These are phyloP conservation scores for Trichaptum fuscoviolaceum DNA, from an alignment of 768 basidiomycete genomes.

Conservation along the genomic window DNA sequence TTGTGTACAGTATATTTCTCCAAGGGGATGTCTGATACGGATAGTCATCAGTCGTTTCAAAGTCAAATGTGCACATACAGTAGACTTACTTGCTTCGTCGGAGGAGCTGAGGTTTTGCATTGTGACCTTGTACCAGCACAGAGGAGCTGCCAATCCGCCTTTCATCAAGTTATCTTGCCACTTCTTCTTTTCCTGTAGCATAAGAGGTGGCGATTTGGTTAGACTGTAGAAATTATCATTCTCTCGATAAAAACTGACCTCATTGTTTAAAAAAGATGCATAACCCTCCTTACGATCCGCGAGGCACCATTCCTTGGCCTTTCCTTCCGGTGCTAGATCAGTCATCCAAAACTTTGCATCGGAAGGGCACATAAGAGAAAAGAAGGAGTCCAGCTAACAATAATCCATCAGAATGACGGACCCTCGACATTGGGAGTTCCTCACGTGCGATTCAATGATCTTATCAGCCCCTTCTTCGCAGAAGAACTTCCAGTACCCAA, in stretches of 20 bases:
- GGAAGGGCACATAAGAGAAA: conserved; percentile 28
- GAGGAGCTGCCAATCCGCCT: conserved; percentile 28
- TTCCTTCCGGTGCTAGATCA: conserved; percentile 29
- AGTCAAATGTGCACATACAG: background rate
- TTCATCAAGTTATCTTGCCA: conserved; percentile 23
- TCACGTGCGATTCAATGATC: conserved; percentile 25
- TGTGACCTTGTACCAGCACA: conserved; percentile 34
- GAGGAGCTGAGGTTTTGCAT: conserved; percentile 23
- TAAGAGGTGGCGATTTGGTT: background rate
- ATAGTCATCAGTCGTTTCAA: background rate
- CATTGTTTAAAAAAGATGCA: conserved; percentile 26
- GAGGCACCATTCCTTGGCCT: conserved; percentile 25
- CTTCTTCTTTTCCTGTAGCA: conserved; percentile 24
- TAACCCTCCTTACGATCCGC: conserved; percentile 22
- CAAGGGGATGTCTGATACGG: conserved; percentile 17
- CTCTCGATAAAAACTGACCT: conserved; percentile 21
- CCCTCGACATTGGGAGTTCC: conserved; percentile 14
- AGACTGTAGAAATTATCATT: background rate
- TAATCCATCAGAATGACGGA: background rate
- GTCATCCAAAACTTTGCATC: conserved; percentile 21
- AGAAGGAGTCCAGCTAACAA: conserved; percentile 34
- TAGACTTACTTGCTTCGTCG: conserved; percentile 24
- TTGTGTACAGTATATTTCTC: conserved; percentile 24
- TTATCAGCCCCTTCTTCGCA: conserved; percentile 24
- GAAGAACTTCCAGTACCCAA: conserved; percentile 41